Evolutionary conservation across 495 filamentous ascomycete species (phyloP).

Genomic region (Evernia prunastri): DNA sequence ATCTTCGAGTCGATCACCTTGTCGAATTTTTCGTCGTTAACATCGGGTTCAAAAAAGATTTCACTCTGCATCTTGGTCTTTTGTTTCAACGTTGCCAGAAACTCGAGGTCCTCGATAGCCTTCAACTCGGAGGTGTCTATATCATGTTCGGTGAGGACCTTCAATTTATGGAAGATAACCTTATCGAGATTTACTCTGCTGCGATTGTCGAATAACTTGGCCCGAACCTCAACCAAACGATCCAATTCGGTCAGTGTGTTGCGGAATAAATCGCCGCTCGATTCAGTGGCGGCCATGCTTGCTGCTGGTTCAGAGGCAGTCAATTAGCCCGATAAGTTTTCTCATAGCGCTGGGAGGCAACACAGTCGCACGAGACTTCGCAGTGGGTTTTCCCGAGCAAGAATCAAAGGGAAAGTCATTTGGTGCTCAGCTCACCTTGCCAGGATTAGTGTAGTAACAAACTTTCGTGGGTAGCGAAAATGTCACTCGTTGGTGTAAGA

Average conservation of each 20-base stretch:
- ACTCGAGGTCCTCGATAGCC: neutral
- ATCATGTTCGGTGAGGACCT: neutral
- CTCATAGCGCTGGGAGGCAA: neutral
- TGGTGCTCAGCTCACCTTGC: neutral
- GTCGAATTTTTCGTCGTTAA: neutral
- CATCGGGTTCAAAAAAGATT: neutral
- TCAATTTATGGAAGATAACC: neutral
- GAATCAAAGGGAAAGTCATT: no score
- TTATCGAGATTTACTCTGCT: neutral
- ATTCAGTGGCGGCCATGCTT: neutral
- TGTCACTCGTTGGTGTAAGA: neutral
- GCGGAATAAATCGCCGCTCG: neutral
- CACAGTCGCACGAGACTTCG: neutral
- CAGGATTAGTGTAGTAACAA: neutral
- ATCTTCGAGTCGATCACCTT: neutral
- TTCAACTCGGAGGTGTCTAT: neutral
- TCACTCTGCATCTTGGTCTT: neutral
- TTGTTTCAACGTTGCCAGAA: neutral
- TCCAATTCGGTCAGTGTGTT: neutral
- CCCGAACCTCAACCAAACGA: neutral
- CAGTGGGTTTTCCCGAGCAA: neutral
- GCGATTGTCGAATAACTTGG: neutral
- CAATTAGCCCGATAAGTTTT: neutral
- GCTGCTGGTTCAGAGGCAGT: neutral
- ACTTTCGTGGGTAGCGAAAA: neutral